Evolutionary conservation across 345 rosid genomes (phyloP).

Genomic region (Acer campestre): DNA sequence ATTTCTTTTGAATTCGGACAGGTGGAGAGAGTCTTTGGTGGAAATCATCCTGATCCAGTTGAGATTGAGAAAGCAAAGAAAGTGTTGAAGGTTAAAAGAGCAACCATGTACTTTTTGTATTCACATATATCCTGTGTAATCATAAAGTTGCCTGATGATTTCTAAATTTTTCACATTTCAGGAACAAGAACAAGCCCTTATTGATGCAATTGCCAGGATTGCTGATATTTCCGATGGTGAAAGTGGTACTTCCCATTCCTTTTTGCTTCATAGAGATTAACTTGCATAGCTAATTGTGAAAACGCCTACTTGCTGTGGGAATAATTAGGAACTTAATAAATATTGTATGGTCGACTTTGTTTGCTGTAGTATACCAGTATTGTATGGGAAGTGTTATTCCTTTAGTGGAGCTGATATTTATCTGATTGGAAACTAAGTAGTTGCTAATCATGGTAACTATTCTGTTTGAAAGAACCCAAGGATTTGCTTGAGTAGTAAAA

Average conservation of each 20-base stretch:
- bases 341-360: background rate
- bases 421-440: background rate
- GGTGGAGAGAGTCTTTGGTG: slow-evolving; percentile 81
- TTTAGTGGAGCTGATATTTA: background rate
- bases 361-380: background rate
- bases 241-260: slow-evolving; percentile 42
- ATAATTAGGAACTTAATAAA: background rate
- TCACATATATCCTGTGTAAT: background rate
- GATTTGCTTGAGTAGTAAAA: no score
- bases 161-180: slow-evolving; percentile 25
- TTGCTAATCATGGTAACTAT: background rate
- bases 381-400: background rate
- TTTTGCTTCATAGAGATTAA: slow-evolving; percentile 8
- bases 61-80: slow-evolving; percentile 84
- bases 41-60: slow-evolving; percentile 70
- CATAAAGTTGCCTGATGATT: slow-evolving; percentile 2
- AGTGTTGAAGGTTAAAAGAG: slow-evolving; percentile 61
- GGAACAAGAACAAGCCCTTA: slow-evolving; percentile 85
- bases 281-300: background rate
- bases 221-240: slow-evolving; percentile 77
- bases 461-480: no score
- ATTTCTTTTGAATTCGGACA: slow-evolving; percentile 24
- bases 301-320: background rate
- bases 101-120: slow-evolving; percentile 4
- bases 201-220: slow-evolving; percentile 71